These are phyloP conservation scores for Fusarium paranaense DNA, from an alignment of 2,329 filamentous ascomycete species.

Conservation along the genomic window DNA sequence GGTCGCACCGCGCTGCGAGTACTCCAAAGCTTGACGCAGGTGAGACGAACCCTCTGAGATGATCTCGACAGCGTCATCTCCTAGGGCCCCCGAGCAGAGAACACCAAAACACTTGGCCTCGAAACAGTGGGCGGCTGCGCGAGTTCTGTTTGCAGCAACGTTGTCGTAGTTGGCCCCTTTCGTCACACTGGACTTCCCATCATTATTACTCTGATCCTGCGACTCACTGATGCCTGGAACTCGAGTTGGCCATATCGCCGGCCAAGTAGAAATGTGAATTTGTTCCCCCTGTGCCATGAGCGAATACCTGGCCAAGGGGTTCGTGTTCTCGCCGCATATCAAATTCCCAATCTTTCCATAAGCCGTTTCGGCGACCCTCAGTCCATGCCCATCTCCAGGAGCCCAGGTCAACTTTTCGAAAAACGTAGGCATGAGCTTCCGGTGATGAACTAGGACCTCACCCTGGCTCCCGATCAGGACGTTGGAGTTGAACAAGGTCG, in stretches of 20 bases:
- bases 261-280: conserved; percentile 67
- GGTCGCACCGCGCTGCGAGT: conserved; percentile 57
- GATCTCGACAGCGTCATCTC: conserved; percentile 51
- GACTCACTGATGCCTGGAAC: background rate
- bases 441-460: conserved; percentile 61
- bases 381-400: conserved; percentile 62
- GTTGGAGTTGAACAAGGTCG: conserved; percentile 64
- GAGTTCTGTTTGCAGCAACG: conserved; percentile 62
- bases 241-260: conserved; percentile 65
- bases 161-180: conserved; percentile 62
- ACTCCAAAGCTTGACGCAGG: conserved; percentile 49
- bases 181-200: rapidly evolving
- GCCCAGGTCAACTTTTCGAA: conserved; percentile 68
- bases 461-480: conserved; percentile 59
- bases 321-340: conserved; percentile 70
- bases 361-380: conserved; percentile 58
- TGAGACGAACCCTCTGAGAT: conserved; percentile 46
- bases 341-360: conserved; percentile 61
- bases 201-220: background rate
- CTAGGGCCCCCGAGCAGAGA: conserved; percentile 58
- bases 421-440: conserved; percentile 67
- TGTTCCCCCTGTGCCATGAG: conserved; percentile 67
- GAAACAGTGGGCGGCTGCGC: conserved; percentile 67
- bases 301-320: conserved; percentile 63
- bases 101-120: conserved; percentile 69